phyloP scores from a whole-genome alignment of 768 basidiomycete genomes.

The Auriscalpium vulgare region DNA sequence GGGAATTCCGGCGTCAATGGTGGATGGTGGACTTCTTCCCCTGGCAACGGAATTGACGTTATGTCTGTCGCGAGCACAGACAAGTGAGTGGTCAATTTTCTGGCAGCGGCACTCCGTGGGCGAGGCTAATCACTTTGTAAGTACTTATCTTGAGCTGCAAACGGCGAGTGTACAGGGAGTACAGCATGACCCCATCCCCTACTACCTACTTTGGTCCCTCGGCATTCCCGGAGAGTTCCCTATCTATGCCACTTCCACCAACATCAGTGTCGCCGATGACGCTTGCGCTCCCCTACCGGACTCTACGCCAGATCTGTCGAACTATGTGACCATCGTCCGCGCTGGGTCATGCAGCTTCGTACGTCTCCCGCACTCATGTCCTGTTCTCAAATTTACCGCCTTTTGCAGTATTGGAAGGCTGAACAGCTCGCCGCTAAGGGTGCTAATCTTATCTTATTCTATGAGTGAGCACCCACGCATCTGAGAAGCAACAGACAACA shows the following conservation, averaged over 20 bases:
- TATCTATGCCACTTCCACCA: slow-evolving; percentile 51
- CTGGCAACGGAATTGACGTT: slow-evolving; percentile 46
- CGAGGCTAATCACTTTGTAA: slow-evolving; percentile 8
- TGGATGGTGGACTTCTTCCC: slow-evolving; percentile 50
- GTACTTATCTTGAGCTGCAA: slow-evolving; percentile 49
- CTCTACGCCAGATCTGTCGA: slow-evolving; percentile 44
- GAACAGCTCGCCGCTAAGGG: slow-evolving; percentile 47
- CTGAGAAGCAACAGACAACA: too few relatives aligned
- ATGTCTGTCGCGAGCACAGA: slow-evolving; percentile 50
- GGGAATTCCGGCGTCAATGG: slow-evolving; percentile 48
- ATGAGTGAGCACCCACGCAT: slow-evolving; percentile 34
- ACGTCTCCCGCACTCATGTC: not conserved
- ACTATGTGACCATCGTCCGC: slow-evolving; percentile 46
- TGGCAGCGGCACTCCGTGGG: too few relatives aligned
- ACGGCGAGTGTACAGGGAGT: slow-evolving; percentile 45
- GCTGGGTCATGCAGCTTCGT: slow-evolving; percentile 54
- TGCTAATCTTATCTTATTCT: slow-evolving; percentile 39
- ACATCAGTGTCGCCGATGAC: slow-evolving; percentile 44
- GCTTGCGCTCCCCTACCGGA: slow-evolving; percentile 52
- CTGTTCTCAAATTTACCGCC: too few relatives aligned
- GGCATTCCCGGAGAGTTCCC: slow-evolving; percentile 37
- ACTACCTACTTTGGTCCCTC: slow-evolving; percentile 46
- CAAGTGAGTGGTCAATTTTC: slow-evolving; percentile 21
- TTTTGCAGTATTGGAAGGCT: slow-evolving; percentile 37
- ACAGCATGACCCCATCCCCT: slow-evolving; percentile 40